Evolutionary conservation across 1,284 basidiomycete species (phyloP), one percentile per base, ranked within the genome.

Genomic region (Ustilago cynodontis): DNA sequence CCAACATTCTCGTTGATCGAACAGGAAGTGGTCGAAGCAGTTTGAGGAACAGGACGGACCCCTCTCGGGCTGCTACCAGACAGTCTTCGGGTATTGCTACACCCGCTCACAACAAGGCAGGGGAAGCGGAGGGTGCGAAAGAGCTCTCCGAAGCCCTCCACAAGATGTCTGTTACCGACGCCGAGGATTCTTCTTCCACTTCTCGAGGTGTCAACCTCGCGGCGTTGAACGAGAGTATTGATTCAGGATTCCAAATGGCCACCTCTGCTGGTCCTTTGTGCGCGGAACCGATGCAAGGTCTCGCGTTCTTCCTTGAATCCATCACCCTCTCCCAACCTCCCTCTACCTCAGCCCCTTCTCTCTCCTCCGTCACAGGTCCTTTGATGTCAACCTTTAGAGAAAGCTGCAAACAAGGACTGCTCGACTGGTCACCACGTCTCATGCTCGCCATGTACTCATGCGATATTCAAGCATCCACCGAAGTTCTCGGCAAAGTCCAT

Each of bases 371-470:
- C 37, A 92, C 92, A 4, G 96, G 93, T 33, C 94, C 94, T 9
- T 88, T 98, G 57, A 95, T 98, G 81, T 93, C 96, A 18, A 90
- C 91, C 8, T 91, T 95, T 49, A 90, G 93, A 83, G 97, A 99
- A 82, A 92, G 93, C 0, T 98, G 94, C 84, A 90, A 93, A 66
- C 91, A 91, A 73, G 95, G 93, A 0, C 86, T 99, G 72, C 88
- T 99, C 52, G 97, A 99, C 86, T 99, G 97, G 97, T 97, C 94
- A 9, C 97, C 97, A 18, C 90, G 97, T 47, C 89, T 99, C 78
- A 94, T 97, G 91, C 88, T 99, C 62, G 97, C 97, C 1, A 98
- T 98, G 94, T 99, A 99, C 87, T 92, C 93, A 7, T 99, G 97
- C 87, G 95, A 99, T 85, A 98, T 99, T 71, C 97, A 98, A 88